Evolutionary conservation across 306 rosid species (phyloP), one percentile per base, ranked within the genome.

Genomic region (Cyamopsis tetragonoloba): DNA sequence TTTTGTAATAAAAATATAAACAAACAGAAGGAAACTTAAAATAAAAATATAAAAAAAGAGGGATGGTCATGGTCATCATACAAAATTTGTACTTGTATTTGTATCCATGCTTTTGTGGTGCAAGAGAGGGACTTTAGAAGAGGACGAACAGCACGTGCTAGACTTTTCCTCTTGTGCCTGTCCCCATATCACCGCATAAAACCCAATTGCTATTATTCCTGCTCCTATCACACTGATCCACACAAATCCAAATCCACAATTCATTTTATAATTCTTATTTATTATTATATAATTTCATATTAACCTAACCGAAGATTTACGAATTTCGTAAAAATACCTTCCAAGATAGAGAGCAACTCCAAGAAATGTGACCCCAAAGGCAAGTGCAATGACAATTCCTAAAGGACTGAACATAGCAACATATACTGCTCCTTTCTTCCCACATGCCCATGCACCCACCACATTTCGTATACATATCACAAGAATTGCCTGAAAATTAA

Each of bases 181-280:
- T 4, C 86, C 86, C 86, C 86, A 82, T 43, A 78, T 46, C 49
- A 78, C 83, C 18, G 50, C 80, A 57, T 78, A 82, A 66, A 82
- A 82, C 19, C 83, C 86, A 7, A 70, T 4, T 3, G 74, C 80
- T 19, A 77, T 69, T 58, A 70, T 32, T 4, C n/a, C 63, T 7
- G 47, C 72, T 50, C 86, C 86, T 11, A 74, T 50, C 31, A 78
- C 1, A 42, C 80, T 80, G 72, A n/a, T n/a, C n/a, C 78, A 51
- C 13, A 14, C 10, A 12, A 56, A 22, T 15, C n/a, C 58, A 38
- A 47, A 38, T 24, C 32, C n/a, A n/a, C n/a, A n/a, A n/a, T n/a
- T n/a, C n/a, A n/a, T n/a, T n/a, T n/a, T n/a, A n/a, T n/a, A n/a
- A n/a, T n/a, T n/a, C n/a, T n/a, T n/a, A n/a, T n/a, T n/a, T n/a